These are phyloP conservation scores for Vigna hirtella DNA, from an alignment of 306 rosid species.

Conservation along the genomic window DNA sequence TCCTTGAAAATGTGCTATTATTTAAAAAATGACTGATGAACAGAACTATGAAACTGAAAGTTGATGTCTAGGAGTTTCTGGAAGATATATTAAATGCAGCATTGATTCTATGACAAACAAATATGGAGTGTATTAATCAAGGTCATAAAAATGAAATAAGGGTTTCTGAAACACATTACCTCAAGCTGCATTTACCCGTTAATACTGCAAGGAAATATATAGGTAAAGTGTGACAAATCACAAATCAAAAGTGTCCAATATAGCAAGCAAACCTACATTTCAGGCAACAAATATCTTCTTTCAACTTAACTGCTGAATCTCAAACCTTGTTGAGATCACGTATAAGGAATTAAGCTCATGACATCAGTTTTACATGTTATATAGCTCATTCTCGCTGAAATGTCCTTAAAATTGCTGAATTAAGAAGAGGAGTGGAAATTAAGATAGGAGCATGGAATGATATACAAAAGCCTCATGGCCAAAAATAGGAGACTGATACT, in stretches of 20 bases:
- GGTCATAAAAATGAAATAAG: conserved; percentile 30
- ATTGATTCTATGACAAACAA: conserved; percentile 18
- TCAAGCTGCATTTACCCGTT: conserved; percentile 39
- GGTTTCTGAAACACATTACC: conserved; percentile 37
- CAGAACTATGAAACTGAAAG: no score
- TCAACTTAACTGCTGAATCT: conserved; percentile 44
- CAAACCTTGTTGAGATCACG: conserved; percentile 45
- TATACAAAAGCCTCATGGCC: conserved; percentile 56
- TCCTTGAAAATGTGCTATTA: no score
- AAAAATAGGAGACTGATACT: conserved; percentile 47
- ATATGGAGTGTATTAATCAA: conserved; percentile 26
- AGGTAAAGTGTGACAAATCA: conserved; percentile 37
- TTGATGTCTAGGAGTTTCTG: no score
- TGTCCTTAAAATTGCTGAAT: conserved; percentile 42
- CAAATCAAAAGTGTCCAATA: conserved; percentile 39
- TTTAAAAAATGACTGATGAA: no score
- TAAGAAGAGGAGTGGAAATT: conserved; percentile 43
- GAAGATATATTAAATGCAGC: not conserved
- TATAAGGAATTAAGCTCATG: conserved; percentile 33
- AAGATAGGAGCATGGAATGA: conserved; percentile 42
- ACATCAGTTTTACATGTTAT: conserved; percentile 22
- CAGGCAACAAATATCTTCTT: conserved; percentile 33
- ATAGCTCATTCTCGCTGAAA: conserved; percentile 37
- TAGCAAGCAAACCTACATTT: conserved; percentile 40
- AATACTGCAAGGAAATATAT: conserved; percentile 28